These are phyloP conservation scores for Panicum hallii DNA, from an alignment of 202 grass and related monocot species.

Conservation along the genomic window DNA sequence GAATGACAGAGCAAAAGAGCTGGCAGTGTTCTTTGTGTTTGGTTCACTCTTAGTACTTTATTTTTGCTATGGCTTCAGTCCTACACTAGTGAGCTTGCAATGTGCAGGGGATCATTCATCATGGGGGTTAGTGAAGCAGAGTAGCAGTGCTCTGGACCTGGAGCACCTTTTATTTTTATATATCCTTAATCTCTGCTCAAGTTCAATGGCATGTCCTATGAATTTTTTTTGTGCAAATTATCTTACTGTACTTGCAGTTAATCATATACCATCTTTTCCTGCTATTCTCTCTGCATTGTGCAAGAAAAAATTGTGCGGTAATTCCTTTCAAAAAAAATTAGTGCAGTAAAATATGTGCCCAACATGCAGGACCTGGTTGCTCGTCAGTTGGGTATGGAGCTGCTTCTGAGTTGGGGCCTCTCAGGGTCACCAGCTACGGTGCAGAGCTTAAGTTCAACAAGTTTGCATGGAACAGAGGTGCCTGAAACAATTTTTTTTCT, in stretches of 20 bases:
- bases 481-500: background rate
- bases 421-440: slow-evolving; percentile 67
- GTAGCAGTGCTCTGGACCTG: background rate
- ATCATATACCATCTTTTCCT: background rate
- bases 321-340: background rate
- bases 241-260: background rate
- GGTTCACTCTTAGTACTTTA: background rate
- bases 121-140: background rate
- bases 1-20: background rate
- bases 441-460: slow-evolving; percentile 77
- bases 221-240: background rate
- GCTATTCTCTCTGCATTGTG: background rate
- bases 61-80: background rate
- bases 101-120: background rate
- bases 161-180: background rate
- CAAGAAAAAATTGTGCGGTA: background rate
- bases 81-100: background rate
- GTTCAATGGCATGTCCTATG: background rate
- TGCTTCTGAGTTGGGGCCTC: slow-evolving; percentile 80
- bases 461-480: slow-evolving; percentile 92
- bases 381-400: slow-evolving; percentile 92
- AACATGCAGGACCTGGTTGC: slow-evolving; percentile 75
- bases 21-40: background rate
- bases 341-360: background rate
- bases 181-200: background rate